Evolutionary conservation across 2,329 filamentous ascomycete species (phyloP), one percentile per base, ranked within the genome.

Genomic region (Sporothrix pallida): DNA sequence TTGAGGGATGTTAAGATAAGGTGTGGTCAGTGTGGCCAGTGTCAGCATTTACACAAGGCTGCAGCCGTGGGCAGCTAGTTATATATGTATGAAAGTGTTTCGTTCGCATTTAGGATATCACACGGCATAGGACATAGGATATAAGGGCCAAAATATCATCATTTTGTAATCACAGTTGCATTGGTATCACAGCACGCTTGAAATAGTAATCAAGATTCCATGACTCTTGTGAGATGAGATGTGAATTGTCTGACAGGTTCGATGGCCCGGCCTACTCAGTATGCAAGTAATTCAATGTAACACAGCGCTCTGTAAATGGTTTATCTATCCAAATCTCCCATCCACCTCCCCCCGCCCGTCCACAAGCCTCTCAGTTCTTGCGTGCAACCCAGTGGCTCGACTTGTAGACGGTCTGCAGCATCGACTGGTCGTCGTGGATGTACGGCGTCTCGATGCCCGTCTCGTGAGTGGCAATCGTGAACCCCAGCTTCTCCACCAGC

Each of bases 361-460:
- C 31, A 37, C 7, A 6, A 6, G 31, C 7, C 31, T 6, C 31
- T 37, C 31, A 74, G 17, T 84, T 83, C 83, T 97, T 99, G 75
- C 91, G 89, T 48, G 93, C 95, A 42, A 97, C 86, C 96, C 96
- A 99, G 75, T 92, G 90, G 72, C 90, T 93, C 17, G 93, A 93
- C 75, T 86, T 86, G 81, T 98, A 99, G 6, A 89, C 87, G 73
- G 92, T 96, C 80, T 92, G 91, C 78, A 98, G 83, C 93, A 99
- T 96, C 79, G 94, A 97, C 71, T 90, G 84, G 15, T 87, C 83
- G 79, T 98, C 93, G 78, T 94, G 92, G 67, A 98, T 96, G 80
- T 99, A 99, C 8, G 94, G 94, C 13, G 92, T 91, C 75, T 88
- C 84, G n/a, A 90, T 82, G 1, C 84, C 86, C 0, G 84, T 84